These are phyloP conservation scores for Chrysosporium queenslandicum DNA, from an alignment of 2,329 filamentous ascomycete species.

Conservation along the genomic window DNA sequence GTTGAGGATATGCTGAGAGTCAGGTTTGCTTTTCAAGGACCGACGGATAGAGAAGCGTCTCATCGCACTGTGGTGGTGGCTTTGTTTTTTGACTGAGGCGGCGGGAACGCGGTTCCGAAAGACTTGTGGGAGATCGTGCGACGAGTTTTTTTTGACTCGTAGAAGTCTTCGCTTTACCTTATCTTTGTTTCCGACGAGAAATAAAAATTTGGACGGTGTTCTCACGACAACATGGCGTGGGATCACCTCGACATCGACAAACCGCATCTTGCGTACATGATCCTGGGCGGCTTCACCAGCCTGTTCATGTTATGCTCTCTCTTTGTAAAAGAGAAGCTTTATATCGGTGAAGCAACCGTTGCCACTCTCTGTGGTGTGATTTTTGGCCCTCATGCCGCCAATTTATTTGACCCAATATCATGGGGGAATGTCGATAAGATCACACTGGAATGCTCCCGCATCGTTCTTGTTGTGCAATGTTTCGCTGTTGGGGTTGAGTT, in stretches of 20 bases:
- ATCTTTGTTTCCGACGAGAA: not conserved
- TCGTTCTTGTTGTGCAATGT: constrained; percentile 63
- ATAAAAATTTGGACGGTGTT: not conserved
- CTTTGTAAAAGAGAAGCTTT: constrained; percentile 94
- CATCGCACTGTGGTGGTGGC: constrained; percentile 12
- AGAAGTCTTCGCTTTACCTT: not conserved
- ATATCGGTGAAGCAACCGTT: constrained; percentile 96
- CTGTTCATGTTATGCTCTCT: constrained; percentile 98
- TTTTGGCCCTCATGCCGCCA: constrained; percentile 57
- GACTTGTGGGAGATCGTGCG: not conserved
- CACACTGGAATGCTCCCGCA: constrained; percentile 60
- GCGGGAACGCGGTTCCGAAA: not conserved
- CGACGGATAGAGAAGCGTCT: constrained; percentile 10
- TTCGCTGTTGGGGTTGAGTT: constrained; percentile 63
- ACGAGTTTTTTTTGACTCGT: not conserved
- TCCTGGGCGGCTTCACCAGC: constrained; percentile 92
- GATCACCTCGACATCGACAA: constrained; percentile 60
- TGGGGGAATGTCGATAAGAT: constrained; percentile 61
- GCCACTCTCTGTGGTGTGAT: constrained; percentile 63
- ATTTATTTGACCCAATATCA: constrained; percentile 49
- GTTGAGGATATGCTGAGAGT: constrained; percentile 12
- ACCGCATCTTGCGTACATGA: constrained; percentile 96
- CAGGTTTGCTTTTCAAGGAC: constrained; percentile 11
- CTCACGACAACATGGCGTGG: constrained; percentile 39
- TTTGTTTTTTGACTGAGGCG: not conserved